These are phyloP conservation scores for Francoa sonchifolia DNA, from an alignment of 441 rosid genomes.

Conservation along the genomic window DNA sequence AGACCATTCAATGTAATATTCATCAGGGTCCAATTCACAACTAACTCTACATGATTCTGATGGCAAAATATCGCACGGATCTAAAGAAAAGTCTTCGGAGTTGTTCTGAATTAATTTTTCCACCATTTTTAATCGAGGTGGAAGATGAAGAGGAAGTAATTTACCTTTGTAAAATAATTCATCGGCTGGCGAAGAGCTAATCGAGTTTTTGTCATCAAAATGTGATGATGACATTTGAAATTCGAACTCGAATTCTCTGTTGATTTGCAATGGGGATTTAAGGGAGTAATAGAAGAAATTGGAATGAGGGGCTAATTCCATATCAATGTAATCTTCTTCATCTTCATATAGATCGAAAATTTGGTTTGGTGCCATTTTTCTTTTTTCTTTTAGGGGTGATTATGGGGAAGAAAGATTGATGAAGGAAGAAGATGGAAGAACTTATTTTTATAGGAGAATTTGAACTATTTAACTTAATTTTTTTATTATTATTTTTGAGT, in stretches of 20 bases:
- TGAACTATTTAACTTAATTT: too few relatives aligned
- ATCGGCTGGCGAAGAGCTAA: constrained; percentile 56
- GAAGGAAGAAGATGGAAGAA: constrained; percentile 19
- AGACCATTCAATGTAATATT: constrained; percentile 52
- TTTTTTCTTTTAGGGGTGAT: constrained; percentile 18
- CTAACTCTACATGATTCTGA: constrained; percentile 47
- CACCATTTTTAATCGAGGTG: constrained; percentile 72
- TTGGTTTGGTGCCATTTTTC: constrained; percentile 18
- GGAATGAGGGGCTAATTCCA: constrained; percentile 46
- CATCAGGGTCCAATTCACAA: constrained; percentile 40
- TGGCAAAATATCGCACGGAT: constrained; percentile 31
- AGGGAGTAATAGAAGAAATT: constrained; percentile 28
- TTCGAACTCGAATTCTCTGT: constrained; percentile 46
- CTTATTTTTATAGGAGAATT: too few relatives aligned
- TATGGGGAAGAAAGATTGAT: constrained; percentile 23
- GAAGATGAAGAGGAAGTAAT: constrained; percentile 87
- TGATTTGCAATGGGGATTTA: constrained; percentile 38
- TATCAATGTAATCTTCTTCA: constrained; percentile 58
- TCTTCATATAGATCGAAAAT: constrained; percentile 23
- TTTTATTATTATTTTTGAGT: too few relatives aligned
- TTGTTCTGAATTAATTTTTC: constrained; percentile 47
- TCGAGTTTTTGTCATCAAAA: constrained; percentile 20
- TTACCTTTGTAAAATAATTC: constrained; percentile 90
- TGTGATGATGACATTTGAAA: constrained; percentile 51
- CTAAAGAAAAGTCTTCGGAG: constrained; percentile 18